Conservation (phyloP, 495 filamentous ascomycete genomes). For the Aspergillus campestris region DNA sequence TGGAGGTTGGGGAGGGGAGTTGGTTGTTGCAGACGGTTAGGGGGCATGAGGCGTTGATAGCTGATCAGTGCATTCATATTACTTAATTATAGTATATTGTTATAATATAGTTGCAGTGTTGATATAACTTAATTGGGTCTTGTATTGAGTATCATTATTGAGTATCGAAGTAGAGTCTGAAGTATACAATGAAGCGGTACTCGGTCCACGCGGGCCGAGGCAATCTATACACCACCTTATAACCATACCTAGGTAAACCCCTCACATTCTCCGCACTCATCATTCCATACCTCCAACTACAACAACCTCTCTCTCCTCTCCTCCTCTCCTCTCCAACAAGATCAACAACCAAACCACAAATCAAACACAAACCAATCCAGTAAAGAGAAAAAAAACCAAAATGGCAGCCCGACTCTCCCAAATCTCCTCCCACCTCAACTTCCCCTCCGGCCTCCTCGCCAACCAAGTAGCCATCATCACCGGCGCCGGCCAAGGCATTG, state of each 20-base stretch:
- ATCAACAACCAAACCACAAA: not conserved
- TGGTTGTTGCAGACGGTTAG: conserved; percentile 27
- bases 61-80: too few relatives aligned
- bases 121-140: too few relatives aligned
- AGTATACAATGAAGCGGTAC: too few relatives aligned
- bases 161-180: too few relatives aligned
- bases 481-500: conserved; percentile 81
- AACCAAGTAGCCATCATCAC: conserved; percentile 84
- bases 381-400: conserved; percentile 6
- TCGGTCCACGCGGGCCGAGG: too few relatives aligned
- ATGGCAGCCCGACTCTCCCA: conserved; percentile 53
- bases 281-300: not conserved
- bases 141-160: too few relatives aligned
- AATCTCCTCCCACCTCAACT: conserved; percentile 69
- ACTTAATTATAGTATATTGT: too few relatives aligned
- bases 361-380: not conserved
- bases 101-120: too few relatives aligned
- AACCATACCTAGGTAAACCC: conserved; percentile 7
- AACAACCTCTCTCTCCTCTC: not conserved
- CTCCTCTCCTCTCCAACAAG: not conserved
- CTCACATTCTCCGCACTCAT: not conserved
- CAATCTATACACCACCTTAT: too few relatives aligned
- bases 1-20: conserved; percentile 5
- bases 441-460: conserved; percentile 64
- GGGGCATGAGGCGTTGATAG: conserved; percentile 28